Evolutionary conservation across 2,329 filamentous ascomycete genomes (phyloP).

Genomic region (Didymella pomorum): DNA sequence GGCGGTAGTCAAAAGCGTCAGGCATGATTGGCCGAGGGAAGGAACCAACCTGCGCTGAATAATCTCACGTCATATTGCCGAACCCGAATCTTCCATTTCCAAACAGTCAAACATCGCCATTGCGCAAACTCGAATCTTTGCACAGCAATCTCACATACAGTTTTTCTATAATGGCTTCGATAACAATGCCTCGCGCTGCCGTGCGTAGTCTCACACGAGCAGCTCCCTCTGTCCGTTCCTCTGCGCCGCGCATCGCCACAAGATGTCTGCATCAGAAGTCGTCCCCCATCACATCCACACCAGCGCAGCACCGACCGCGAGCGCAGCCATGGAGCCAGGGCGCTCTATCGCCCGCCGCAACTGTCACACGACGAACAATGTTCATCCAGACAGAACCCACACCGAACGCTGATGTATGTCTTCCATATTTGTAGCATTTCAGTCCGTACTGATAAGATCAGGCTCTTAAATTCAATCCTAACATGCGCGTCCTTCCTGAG

Average conservation of each 20-base stretch:
- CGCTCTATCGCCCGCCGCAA: conserved; percentile 19
- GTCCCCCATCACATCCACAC: conserved; percentile 44
- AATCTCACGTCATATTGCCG: conserved; percentile 39
- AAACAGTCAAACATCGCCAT: conserved; percentile 23
- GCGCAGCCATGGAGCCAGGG: conserved; percentile 36
- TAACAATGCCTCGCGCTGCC: conserved; percentile 37
- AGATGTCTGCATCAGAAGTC: conserved; percentile 48
- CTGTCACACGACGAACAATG: conserved; percentile 69
- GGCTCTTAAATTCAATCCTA: conserved; percentile 93
- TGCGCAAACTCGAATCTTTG: conserved; percentile 13
- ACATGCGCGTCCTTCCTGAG: conserved; percentile 82
- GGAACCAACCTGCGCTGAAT: conserved; percentile 24
- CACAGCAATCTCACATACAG: neutral
- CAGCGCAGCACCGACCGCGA: conserved; percentile 42
- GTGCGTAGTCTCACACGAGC: conserved; percentile 41
- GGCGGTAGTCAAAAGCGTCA: neutral
- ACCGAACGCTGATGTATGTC: conserved; percentile 82
- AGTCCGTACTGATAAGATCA: conserved; percentile 30
- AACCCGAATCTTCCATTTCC: conserved; percentile 15
- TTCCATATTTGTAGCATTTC: neutral
- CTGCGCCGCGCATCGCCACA: conserved; percentile 38
- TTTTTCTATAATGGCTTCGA: conserved; percentile 47
- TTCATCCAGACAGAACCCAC: conserved; percentile 98
- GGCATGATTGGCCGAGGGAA: neutral
- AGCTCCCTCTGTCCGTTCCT: conserved; percentile 32